A percentile compares a stretch with the other conserved stretches of the same genome.
Conservation (phyloP, 129 eudicot species). For the Helichrysum umbraculigerum region DNA sequence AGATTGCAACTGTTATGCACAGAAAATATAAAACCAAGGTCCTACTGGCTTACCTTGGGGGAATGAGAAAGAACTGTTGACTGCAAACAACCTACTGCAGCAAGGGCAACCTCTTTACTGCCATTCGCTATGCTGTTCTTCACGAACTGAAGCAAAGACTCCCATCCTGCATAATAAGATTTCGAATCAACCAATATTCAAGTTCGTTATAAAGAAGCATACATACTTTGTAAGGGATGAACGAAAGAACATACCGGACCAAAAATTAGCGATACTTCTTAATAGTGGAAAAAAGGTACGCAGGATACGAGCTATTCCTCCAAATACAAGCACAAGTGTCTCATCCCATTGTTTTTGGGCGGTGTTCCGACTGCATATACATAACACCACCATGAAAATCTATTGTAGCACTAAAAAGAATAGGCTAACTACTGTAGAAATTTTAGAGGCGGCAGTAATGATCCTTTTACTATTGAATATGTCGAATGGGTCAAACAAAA, state of each 20-base stretch:
- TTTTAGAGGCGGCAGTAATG: neutral
- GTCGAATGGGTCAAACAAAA: neutral
- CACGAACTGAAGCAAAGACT: constrained; percentile 70
- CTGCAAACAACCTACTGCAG: constrained; percentile 94
- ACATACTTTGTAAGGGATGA: neutral
- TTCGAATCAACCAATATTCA: constrained; percentile 8
- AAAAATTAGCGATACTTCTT: constrained; percentile 62
- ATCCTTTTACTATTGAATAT: neutral
- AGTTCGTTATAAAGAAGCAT: neutral
- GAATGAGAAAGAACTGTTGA: constrained; percentile 90
- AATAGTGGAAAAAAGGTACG: constrained; percentile 86
- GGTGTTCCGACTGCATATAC: constrained; percentile 82
- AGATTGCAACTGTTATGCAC: neutral
- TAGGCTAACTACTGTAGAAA: neutral
- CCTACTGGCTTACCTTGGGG: constrained; percentile 57
- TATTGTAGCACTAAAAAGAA: neutral
- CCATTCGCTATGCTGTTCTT: constrained; percentile 75
- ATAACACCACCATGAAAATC: constrained; percentile 11
- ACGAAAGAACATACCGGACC: constrained; percentile 57
- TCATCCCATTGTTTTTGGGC: constrained; percentile 99
- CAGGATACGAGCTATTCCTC: constrained; percentile 90
- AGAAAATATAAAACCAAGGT: neutral
- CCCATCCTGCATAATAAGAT: constrained; percentile 70
- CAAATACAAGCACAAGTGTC: constrained; percentile 86
- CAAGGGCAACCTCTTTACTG: constrained; percentile 96